Percentiles rank a stretch among this genome's conserved stretches.
Evolutionary conservation across 176 grass and related monocot genomes (phyloP).

Genomic region (Miscanthus lutarioriparius): DNA sequence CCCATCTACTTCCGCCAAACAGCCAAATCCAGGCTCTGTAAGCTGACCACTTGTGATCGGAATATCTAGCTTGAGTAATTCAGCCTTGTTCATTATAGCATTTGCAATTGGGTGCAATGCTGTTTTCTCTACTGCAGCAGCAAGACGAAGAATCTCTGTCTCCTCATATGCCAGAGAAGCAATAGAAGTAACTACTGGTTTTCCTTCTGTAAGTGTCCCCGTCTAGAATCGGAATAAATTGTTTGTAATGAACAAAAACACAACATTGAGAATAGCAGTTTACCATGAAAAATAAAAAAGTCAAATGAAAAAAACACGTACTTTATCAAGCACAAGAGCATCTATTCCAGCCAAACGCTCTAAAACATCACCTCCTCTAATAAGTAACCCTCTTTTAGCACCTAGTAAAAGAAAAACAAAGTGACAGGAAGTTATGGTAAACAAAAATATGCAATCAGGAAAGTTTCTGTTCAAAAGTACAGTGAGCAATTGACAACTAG

Average conservation of each 20-base stretch:
- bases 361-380: conserved; percentile 97
- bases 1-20: conserved; percentile 92
- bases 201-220: conserved; percentile 91
- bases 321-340: conserved; percentile 87
- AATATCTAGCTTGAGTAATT: conserved; percentile 66
- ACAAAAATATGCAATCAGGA: conserved; percentile 11
- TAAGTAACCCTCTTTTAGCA: conserved; percentile 91
- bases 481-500: neutral
- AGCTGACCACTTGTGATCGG: conserved; percentile 73
- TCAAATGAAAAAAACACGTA: conserved; percentile 34
- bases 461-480: neutral
- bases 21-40: conserved; percentile 90
- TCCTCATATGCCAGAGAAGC: conserved; percentile 72
- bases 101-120: conserved; percentile 93
- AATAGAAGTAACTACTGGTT: conserved; percentile 80
- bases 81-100: conserved; percentile 84
- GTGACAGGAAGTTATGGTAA: neutral
- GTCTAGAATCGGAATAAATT: conserved; percentile 49
- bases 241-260: neutral
- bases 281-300: neutral
- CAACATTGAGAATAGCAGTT: conserved; percentile 11
- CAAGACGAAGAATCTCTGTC: conserved; percentile 65
- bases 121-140: conserved; percentile 96
- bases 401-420: conserved; percentile 50
- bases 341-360: conserved; percentile 80